phyloP scores from a whole-genome alignment of 2,329 filamentous ascomycete genomes.

The Volutella citrinella region DNA sequence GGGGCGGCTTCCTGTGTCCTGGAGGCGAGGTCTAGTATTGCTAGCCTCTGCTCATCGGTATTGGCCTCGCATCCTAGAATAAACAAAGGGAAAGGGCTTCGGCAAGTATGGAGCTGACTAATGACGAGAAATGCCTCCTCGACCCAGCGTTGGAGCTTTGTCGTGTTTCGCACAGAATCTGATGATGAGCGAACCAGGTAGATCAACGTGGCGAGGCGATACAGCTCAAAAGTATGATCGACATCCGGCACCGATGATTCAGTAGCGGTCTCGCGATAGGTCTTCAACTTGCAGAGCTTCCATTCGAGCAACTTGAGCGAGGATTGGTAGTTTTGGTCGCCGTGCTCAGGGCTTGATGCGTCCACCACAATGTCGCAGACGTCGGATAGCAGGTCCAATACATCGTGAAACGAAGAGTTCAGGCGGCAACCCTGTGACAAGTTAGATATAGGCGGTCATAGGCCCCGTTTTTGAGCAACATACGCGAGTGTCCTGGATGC shows the following conservation, averaged over 20 bases:
- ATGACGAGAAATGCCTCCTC: conserved; percentile 25
- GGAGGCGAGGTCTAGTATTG: conserved; percentile 22
- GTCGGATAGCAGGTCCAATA: conserved; percentile 14
- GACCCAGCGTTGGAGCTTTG: conserved; percentile 13
- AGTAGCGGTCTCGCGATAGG: too few species aligned
- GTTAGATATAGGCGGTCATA: too few species aligned
- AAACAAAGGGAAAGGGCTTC: conserved; percentile 20
- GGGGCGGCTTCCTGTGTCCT: conserved; percentile 17
- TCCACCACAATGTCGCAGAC: conserved; percentile 6
- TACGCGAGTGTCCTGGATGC: background rate
- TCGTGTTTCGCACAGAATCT: conserved; percentile 4
- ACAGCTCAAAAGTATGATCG: conserved; percentile 13
- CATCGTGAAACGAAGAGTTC: conserved; percentile 1
- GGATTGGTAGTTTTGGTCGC: background rate
- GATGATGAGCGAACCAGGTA: conserved; percentile 27
- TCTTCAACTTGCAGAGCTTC: background rate
- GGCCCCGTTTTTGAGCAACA: fast-evolving
- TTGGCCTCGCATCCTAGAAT: conserved; percentile 23
- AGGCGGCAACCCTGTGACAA: background rate
- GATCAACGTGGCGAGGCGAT: conserved; percentile 24
- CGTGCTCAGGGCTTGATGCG: background rate
- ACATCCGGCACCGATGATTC: fast-evolving
- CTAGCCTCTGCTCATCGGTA: conserved; percentile 15
- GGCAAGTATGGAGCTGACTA: conserved; percentile 12
- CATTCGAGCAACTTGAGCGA: conserved; percentile 8